These are phyloP conservation scores for Populus alba DNA, from an alignment of 345 rosid genomes.

Conservation along the genomic window DNA sequence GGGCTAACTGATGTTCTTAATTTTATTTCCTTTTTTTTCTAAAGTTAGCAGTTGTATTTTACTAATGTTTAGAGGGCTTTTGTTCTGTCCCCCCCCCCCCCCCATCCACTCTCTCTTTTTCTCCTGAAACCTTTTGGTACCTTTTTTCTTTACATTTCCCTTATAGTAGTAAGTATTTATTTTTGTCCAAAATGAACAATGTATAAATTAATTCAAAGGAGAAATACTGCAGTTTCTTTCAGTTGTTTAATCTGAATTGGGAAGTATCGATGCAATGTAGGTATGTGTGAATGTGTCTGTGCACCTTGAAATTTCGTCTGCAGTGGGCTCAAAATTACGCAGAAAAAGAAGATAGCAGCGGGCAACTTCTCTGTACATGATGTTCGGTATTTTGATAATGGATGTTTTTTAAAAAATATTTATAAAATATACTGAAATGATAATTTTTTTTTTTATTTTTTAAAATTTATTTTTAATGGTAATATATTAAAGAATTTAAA, in stretches of 20 bases:
- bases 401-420: no score
- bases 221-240: conserved; percentile 16
- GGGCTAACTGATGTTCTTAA: conserved; percentile 4
- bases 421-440: no score
- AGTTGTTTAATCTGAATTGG: background rate
- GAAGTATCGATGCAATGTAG: background rate
- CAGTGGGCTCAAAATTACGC: background rate
- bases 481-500: no score
- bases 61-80: conserved; percentile 11
- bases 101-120: background rate
- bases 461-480: no score
- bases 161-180: background rate
- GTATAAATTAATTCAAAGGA: conserved; percentile 21
- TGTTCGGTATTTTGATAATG: no score
- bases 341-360: background rate
- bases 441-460: no score
- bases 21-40: background rate
- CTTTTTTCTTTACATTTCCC: background rate
- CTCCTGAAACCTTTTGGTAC: background rate
- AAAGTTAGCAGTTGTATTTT: conserved; percentile 3
- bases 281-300: no score
- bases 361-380: background rate
- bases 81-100: background rate
- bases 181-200: background rate
- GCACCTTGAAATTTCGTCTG: background rate